Percentiles rank a stretch among this genome's conserved stretches.
Evolutionary conservation across 2,329 filamentous ascomycete genomes (phyloP).

Genomic region (Monascus ruber): DNA sequence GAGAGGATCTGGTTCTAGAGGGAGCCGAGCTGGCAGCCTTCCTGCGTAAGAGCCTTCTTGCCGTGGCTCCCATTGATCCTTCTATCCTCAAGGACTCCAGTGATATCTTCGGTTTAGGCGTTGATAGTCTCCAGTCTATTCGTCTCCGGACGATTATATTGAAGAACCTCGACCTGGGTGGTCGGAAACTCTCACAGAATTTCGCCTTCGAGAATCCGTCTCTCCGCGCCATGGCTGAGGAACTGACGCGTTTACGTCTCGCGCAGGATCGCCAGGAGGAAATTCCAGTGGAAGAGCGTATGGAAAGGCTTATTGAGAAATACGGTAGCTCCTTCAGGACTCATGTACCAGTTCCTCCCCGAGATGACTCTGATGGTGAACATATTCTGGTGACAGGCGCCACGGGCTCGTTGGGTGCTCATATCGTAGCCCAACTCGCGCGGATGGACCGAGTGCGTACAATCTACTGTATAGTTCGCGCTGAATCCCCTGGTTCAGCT

Average conservation of each 20-base stretch:
- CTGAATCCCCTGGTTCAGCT: slow-evolving; percentile 30
- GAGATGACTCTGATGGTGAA: slow-evolving; percentile 8
- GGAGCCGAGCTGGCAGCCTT: slow-evolving; percentile 21
- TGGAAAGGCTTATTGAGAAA: slow-evolving; percentile 37
- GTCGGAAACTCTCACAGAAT: slow-evolving; percentile 41
- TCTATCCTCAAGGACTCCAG: slow-evolving; percentile 24
- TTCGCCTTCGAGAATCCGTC: slow-evolving; percentile 47
- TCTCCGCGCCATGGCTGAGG: no score
- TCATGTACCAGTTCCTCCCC: slow-evolving; percentile 11
- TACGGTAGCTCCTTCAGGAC: slow-evolving; percentile 25
- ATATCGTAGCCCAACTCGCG: slow-evolving; percentile 40
- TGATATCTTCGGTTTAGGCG: slow-evolving; percentile 48
- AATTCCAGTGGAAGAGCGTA: slow-evolving; percentile 27
- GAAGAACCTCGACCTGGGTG: slow-evolving; percentile 39
- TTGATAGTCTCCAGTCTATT: slow-evolving; percentile 50
- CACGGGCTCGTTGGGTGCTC: slow-evolving; percentile 54
- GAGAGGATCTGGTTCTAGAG: slow-evolving; percentile 13
- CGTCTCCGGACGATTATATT: slow-evolving; percentile 43
- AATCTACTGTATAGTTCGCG: slow-evolving; percentile 49
- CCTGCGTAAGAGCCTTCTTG: neutral
- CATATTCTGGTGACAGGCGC: slow-evolving; percentile 45
- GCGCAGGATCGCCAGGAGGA: no score
- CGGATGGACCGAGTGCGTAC: slow-evolving; percentile 24
- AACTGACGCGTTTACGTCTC: no score
- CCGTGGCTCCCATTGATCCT: slow-evolving; percentile 4